These are phyloP conservation scores for Sphagnum magellanicum DNA, from an alignment of 228 moss, liverwort and hornwort genomes.

Conservation along the genomic window DNA sequence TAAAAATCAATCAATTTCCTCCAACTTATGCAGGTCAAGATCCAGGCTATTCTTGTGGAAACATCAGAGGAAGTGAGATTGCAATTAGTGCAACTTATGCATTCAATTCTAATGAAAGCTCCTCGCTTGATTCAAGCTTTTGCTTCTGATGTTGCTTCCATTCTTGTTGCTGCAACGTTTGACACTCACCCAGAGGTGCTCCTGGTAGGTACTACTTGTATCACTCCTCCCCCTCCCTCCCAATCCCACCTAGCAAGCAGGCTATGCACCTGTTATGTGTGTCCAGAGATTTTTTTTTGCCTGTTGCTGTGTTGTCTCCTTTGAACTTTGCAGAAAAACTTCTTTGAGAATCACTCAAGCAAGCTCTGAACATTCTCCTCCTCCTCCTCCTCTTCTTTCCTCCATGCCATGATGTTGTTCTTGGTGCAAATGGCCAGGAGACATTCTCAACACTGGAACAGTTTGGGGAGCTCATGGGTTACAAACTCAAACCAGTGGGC, in stretches of 20 bases:
- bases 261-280: background rate
- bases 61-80: conserved; percentile 83
- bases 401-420: too few species aligned
- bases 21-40: conserved; percentile 16
- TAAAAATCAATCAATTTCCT: too few species aligned
- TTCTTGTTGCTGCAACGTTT: conserved; percentile 71
- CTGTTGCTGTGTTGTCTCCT: background rate
- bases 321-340: too few species aligned
- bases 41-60: conserved; percentile 67
- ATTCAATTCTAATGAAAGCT: conserved; percentile 39
- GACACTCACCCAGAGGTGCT: conserved; percentile 75
- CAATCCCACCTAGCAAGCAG: background rate
- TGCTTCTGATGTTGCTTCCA: conserved; percentile 75
- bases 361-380: too few species aligned
- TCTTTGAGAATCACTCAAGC: too few species aligned
- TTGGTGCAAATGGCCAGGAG: conserved; percentile 29
- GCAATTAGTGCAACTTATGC: conserved; percentile 55
- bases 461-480: conserved; percentile 68
- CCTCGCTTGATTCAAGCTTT: conserved; percentile 71
- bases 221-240: background rate
- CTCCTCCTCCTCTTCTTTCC: too few species aligned
- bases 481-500: conserved; percentile 75
- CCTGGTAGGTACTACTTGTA: conserved; percentile 23
- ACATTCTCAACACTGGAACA: conserved; percentile 61
- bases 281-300: background rate